Evolutionary conservation across 2,329 filamentous ascomycete species (phyloP).

Genomic region (Pyricularia grisea): DNA sequence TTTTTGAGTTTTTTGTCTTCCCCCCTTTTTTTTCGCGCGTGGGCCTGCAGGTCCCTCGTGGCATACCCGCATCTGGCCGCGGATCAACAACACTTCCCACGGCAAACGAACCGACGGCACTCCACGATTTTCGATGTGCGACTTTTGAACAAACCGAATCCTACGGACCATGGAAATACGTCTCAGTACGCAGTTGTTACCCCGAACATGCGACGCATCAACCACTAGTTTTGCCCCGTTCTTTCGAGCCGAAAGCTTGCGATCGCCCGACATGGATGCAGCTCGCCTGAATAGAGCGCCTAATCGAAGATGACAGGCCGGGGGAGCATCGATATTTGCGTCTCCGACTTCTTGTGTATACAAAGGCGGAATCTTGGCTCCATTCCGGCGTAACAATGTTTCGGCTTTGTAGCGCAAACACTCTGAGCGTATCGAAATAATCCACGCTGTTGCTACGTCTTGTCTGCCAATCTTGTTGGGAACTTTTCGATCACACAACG

Average conservation of each 20-base stretch:
- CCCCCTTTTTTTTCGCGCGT: neutral
- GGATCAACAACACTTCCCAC: neutral
- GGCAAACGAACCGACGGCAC: neutral
- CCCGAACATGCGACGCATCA: neutral
- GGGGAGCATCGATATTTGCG: neutral
- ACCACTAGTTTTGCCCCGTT: neutral
- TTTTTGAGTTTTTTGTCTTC: conserved; percentile 3
- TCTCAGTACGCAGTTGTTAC: neutral
- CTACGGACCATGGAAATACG: neutral
- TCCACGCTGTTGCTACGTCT: neutral
- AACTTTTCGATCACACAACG: neutral
- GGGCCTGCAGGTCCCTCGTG: neutral
- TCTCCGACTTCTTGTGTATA: neutral
- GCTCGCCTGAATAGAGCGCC: neutral
- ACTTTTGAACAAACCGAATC: neutral
- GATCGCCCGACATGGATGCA: neutral
- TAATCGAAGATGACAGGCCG: neutral
- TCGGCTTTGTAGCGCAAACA: neutral
- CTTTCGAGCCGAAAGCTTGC: neutral
- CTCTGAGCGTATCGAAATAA: neutral
- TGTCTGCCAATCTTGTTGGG: neutral
- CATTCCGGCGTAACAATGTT: neutral
- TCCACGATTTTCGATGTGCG: neutral
- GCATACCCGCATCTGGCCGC: neutral
- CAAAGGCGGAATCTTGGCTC: neutral